phyloP scores from a whole-genome alignment of 2,329 filamentous ascomycete species.

The Colletotrichum liriopes region DNA sequence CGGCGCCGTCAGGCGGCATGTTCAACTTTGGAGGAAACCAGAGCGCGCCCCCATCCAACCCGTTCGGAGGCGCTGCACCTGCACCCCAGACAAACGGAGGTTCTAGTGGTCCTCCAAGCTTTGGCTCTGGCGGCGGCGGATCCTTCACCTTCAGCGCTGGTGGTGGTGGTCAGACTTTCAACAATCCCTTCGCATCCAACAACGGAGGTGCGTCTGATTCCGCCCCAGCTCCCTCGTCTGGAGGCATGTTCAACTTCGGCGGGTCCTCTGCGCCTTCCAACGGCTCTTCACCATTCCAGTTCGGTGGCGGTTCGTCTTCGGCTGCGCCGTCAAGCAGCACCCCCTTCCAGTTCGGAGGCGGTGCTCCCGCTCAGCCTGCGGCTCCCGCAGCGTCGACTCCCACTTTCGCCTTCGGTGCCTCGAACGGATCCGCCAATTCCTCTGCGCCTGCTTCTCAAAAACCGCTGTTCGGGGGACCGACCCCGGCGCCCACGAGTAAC shows the following conservation, averaged over 20 bases:
- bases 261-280: slow-evolving; percentile 43
- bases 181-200: slow-evolving; percentile 57
- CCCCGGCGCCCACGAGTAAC: slow-evolving; percentile 32
- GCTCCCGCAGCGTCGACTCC: slow-evolving; percentile 38
- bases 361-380: slow-evolving; percentile 30
- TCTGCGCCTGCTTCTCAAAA: slow-evolving; percentile 37
- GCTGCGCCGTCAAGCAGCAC: slow-evolving; percentile 39
- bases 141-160: slow-evolving; percentile 46
- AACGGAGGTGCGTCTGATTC: slow-evolving; percentile 47
- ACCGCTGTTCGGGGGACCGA: slow-evolving; percentile 30
- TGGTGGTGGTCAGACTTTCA: slow-evolving; percentile 50
- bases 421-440: slow-evolving; percentile 17
- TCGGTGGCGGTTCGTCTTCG: slow-evolving; percentile 51
- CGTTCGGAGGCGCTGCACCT: slow-evolving; percentile 36
- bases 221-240: slow-evolving; percentile 46
- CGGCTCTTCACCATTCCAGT: slow-evolving; percentile 54
- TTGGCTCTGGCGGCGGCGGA: slow-evolving; percentile 47
- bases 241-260: slow-evolving; percentile 57
- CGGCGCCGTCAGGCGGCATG: slow-evolving; percentile 48
- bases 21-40: slow-evolving; percentile 57
- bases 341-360: slow-evolving; percentile 43
- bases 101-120: slow-evolving; percentile 48
- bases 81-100: slow-evolving; percentile 35
- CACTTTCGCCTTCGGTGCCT: slow-evolving; percentile 46
- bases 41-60: slow-evolving; percentile 41